Conservation (phyloP, 805 yeast species). For the Wickerhamomyces subpelliculosus region DNA sequence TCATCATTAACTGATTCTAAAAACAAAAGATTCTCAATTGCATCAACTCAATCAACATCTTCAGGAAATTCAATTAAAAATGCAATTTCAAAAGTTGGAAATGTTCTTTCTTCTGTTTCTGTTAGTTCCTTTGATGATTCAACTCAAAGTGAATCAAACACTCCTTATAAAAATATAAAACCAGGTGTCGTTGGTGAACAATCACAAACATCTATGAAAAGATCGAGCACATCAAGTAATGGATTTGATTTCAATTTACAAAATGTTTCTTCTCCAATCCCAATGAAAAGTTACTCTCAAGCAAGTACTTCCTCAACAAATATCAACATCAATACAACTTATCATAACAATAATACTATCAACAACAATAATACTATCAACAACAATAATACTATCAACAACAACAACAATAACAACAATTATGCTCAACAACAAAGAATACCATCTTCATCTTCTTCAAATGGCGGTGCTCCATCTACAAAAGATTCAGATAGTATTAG, state of each 20-base stretch:
- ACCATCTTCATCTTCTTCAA: too few relatives aligned
- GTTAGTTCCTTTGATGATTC: conserved; percentile 9
- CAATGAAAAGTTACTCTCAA: conserved; percentile 5
- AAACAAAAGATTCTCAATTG: conserved; percentile 1
- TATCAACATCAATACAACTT: conserved; percentile 7
- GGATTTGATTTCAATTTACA: conserved; percentile 5
- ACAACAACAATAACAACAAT: background rate
- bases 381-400: conserved; percentile 1
- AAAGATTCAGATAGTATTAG: conserved; percentile 15
- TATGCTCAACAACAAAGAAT: conserved; percentile 6
- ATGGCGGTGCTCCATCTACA: too few relatives aligned
- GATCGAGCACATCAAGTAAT: conserved; percentile 5
- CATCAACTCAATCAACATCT: conserved; percentile 1
- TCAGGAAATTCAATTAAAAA: conserved; percentile 15
- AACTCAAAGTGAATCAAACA: conserved; percentile 5
- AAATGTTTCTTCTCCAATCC: background rate
- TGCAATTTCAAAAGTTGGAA: conserved; percentile 17
- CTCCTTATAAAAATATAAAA: conserved; percentile 11
- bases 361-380: background rate
- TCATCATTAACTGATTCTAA: background rate
- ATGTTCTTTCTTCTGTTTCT: conserved; percentile 18
- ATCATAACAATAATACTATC: conserved; percentile 3
- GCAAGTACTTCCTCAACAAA: conserved; percentile 6
- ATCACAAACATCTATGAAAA: background rate
- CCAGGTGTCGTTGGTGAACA: conserved; percentile 21